These are phyloP conservation scores for Cladophialophora yegresii DNA, from an alignment of 2,329 filamentous ascomycete genomes.

Conservation along the genomic window DNA sequence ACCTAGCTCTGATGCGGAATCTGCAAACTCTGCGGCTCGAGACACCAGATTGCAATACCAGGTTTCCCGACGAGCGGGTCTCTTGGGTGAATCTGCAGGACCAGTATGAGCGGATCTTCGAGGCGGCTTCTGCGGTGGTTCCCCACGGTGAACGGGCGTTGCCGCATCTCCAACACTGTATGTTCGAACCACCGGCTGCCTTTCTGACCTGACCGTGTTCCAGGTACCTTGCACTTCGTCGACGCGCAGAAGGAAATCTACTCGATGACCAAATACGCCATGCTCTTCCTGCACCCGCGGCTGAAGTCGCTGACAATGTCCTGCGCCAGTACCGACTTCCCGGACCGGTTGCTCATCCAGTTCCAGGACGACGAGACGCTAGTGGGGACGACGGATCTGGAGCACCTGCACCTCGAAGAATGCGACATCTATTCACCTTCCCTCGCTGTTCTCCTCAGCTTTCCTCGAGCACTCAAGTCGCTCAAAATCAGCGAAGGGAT, in stretches of 20 bases:
- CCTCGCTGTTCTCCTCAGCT: conserved; percentile 32
- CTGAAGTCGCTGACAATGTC: conserved; percentile 36
- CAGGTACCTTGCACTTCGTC: conserved; percentile 37
- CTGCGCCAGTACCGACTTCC: conserved; percentile 36
- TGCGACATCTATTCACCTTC: conserved; percentile 35
- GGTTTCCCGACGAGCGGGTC: conserved; percentile 32
- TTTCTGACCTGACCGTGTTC: not conserved
- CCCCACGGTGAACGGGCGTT: conserved; percentile 28
- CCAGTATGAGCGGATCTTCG: conserved; percentile 35
- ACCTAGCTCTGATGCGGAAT: conserved; percentile 33
- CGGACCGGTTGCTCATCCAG: conserved; percentile 21
- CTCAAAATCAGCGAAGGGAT: conserved; percentile 37
- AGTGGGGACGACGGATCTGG: conserved; percentile 31
- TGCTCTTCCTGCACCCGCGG: conserved; percentile 36
- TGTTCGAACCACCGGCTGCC: not conserved
- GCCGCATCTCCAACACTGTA: conserved; percentile 31
- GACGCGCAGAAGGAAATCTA: conserved; percentile 34
- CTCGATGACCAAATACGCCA: conserved; percentile 36
- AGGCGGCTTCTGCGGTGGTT: conserved; percentile 31
- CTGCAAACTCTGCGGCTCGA: conserved; percentile 34
- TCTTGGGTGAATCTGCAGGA: conserved; percentile 35
- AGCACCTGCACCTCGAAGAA: conserved; percentile 36
- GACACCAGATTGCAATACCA: conserved; percentile 36
- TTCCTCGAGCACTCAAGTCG: conserved; percentile 34
- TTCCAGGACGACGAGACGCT: conserved; percentile 29